Conservation (phyloP, 139 green algal species). For the Zygnema circumcarinatum region DNA sequence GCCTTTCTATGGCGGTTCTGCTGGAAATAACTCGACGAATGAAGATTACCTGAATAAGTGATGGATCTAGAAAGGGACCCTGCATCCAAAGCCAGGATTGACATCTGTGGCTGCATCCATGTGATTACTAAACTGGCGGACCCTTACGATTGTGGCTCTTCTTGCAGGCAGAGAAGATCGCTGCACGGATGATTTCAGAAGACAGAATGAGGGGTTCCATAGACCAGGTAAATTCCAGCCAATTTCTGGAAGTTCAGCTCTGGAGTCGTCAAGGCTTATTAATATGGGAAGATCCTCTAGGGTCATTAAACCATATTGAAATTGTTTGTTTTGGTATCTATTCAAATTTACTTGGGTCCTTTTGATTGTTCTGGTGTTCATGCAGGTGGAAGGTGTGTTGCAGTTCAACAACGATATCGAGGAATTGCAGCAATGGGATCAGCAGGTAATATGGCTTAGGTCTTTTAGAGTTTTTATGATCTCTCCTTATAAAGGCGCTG, state of each 20-base stretch:
- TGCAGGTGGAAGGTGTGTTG: slow-evolving; percentile 59
- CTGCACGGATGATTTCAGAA: slow-evolving; percentile 68
- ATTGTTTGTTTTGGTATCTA: background rate
- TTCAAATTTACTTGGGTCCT: too few relatives aligned
- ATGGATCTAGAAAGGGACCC: too few relatives aligned
- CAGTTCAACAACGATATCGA: slow-evolving; percentile 59
- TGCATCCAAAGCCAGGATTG: too few relatives aligned
- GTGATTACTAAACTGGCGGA: too few relatives aligned
- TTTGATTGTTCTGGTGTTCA: background rate
- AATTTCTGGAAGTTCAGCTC: background rate
- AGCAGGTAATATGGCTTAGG: slow-evolving; percentile 39
- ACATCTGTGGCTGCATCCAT: too few relatives aligned
- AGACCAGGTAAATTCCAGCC: slow-evolving; percentile 79
- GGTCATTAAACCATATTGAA: background rate
- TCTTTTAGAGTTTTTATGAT: background rate
- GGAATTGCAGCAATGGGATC: slow-evolving; percentile 60
- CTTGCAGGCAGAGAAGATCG: slow-evolving; percentile 80
- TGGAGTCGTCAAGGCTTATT: background rate
- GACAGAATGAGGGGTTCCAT: slow-evolving; percentile 67
- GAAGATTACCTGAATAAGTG: too few relatives aligned
- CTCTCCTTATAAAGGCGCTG: background rate
- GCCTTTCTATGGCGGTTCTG: too few relatives aligned
- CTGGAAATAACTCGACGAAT: too few relatives aligned
- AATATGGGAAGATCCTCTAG: background rate
- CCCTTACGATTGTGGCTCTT: too few relatives aligned